Conservation (phyloP, 2,329 filamentous ascomycete genomes). For the Cladophialophora carrionii region DNA sequence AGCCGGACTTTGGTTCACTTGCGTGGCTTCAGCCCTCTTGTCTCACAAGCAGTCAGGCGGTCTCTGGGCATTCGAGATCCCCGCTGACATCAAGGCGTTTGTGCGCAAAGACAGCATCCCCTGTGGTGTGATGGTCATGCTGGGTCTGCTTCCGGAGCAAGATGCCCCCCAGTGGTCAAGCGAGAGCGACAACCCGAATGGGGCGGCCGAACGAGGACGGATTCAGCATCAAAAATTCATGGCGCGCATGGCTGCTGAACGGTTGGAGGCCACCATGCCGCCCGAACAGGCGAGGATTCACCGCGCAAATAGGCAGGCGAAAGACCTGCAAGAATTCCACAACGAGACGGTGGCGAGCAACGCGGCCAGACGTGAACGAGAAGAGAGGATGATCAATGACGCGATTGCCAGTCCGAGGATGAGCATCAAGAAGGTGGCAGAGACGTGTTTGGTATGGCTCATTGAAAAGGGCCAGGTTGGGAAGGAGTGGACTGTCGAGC, state of each 20-base stretch:
- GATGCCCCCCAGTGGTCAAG: conserved; percentile 40
- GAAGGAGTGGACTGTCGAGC: conserved; percentile 35
- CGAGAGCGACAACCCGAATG: conserved; percentile 26
- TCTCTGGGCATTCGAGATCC: conserved; percentile 39
- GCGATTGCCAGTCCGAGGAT: conserved; percentile 39
- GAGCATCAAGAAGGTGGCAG: conserved; percentile 37
- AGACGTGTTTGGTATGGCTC: conserved; percentile 39
- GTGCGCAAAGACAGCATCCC: conserved; percentile 39
- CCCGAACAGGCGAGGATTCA: conserved; percentile 39
- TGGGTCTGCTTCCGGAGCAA: conserved; percentile 38
- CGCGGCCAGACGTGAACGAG: conserved; percentile 32
- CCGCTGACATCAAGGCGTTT: conserved; percentile 36
- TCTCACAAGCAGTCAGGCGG: conserved; percentile 32
- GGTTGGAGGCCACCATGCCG: conserved; percentile 39
- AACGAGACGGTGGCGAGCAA: conserved; percentile 34
- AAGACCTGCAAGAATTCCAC: conserved; percentile 29
- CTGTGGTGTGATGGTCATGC: conserved; percentile 41
- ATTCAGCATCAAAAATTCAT: conserved; percentile 34
- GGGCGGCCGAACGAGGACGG: conserved; percentile 22
- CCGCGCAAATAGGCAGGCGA: conserved; percentile 35
- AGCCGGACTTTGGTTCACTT: conserved; percentile 40
- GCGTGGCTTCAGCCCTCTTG: conserved; percentile 37
- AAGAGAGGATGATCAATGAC: conserved; percentile 38
- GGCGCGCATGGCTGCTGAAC: conserved; percentile 29
- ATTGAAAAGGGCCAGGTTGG: conserved; percentile 38